Conservation (phyloP, 1,139 yeast species). For the Hyphopichia fennica region DNA sequence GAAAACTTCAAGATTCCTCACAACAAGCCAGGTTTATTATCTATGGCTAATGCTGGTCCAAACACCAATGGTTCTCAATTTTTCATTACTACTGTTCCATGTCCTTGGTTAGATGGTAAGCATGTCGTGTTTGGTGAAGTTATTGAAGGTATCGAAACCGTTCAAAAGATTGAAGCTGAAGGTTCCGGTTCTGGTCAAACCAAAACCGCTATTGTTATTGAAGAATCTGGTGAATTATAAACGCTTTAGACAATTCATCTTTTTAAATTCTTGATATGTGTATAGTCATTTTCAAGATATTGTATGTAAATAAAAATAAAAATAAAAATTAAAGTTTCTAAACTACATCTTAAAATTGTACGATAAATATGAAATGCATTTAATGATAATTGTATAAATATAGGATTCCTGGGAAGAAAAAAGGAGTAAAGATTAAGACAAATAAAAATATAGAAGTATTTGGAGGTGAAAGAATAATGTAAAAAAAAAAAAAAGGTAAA, state of each 20-base stretch:
- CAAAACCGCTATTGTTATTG: slow-evolving; percentile 31
- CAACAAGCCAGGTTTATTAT: slow-evolving; percentile 37
- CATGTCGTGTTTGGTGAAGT: slow-evolving; percentile 47
- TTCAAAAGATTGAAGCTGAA: slow-evolving; percentile 34
- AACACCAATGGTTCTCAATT: slow-evolving; percentile 45
- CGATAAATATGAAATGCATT: neutral
- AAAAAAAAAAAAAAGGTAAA: too few species aligned
- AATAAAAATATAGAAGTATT: neutral
- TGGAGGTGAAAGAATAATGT: too few species aligned
- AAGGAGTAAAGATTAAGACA: neutral
- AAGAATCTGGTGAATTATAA: slow-evolving; percentile 36
- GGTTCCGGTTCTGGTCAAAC: slow-evolving; percentile 34
- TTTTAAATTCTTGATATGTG: neutral
- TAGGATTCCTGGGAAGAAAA: neutral
- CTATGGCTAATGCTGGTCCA: slow-evolving; percentile 47
- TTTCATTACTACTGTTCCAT: slow-evolving; percentile 43
- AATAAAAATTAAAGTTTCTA: too few species aligned
- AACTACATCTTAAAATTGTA: too few species aligned
- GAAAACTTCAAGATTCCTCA: slow-evolving; percentile 38
- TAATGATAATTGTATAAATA: neutral
- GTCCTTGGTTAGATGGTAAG: slow-evolving; percentile 45
- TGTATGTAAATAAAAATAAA: too few species aligned
- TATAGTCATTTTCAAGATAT: too few species aligned
- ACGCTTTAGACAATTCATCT: slow-evolving; percentile 5
- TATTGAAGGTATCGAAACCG: slow-evolving; percentile 39